These are phyloP conservation scores for Luzula sylvatica DNA, from an alignment of 176 grass and related monocot genomes.

Conservation along the genomic window DNA sequence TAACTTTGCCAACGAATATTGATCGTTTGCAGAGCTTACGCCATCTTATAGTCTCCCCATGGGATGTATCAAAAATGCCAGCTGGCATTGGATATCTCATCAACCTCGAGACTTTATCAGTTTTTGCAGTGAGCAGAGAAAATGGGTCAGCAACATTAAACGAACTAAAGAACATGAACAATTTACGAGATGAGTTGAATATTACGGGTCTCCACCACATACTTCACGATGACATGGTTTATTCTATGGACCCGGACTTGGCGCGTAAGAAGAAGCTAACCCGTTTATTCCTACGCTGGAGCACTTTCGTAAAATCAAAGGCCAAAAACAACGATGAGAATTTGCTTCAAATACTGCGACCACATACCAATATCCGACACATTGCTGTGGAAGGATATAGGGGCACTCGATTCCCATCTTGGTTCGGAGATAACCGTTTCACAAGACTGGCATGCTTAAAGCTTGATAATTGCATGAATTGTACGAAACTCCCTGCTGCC, in stretches of 20 bases:
- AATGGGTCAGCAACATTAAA: conserved; percentile 3
- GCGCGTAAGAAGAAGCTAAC: not conserved
- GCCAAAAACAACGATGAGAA: conserved; percentile 1
- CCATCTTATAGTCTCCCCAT: conserved; percentile 19
- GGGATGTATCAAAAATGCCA: conserved; percentile 12
- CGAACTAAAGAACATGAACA: conserved; percentile 4
- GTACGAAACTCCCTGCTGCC: not conserved
- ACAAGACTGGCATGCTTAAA: not conserved
- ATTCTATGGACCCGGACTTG: not conserved
- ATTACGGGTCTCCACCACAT: conserved; percentile 10
- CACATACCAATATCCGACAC: conserved; percentile 2
- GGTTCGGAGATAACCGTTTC: not conserved
- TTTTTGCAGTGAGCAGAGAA: conserved; percentile 11
- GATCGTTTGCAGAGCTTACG: conserved; percentile 22
- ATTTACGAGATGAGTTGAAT: conserved; percentile 1
- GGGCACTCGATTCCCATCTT: not conserved
- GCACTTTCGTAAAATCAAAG: not conserved
- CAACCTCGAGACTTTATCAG: conserved; percentile 10
- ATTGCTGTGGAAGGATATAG: conserved; percentile 12
- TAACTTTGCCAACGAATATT: conserved; percentile 22
- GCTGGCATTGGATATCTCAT: conserved; percentile 11
- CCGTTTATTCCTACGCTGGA: conserved; percentile 3
- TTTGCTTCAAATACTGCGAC: not conserved
- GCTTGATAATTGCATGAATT: not conserved
- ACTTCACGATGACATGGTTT: not conserved